Percentiles rank a stretch among this genome's conserved stretches.
phyloP scores from a whole-genome alignment of 495 filamentous ascomycete genomes.

The Amniculicola lignicola region DNA sequence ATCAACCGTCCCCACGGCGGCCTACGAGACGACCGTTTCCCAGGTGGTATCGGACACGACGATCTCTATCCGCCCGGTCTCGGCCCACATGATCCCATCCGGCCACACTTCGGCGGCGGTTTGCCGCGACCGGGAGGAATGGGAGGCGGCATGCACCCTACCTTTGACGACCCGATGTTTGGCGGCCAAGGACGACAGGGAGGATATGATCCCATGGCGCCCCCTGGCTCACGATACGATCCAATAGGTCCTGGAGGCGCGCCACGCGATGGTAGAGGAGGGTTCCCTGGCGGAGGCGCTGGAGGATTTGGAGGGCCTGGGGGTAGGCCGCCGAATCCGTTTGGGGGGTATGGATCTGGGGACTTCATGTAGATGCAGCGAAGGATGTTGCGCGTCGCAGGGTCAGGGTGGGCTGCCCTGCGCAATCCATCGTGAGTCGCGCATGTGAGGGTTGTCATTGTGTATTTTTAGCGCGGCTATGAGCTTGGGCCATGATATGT shows the following conservation, averaged over 20 bases:
- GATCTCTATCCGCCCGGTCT: constrained; percentile 87
- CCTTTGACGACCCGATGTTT: constrained; percentile 90
- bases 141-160: constrained; percentile 88
- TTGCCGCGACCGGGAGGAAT: constrained; percentile 51
- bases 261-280: constrained; percentile 52
- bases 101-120: constrained; percentile 56
- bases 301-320: constrained; percentile 39
- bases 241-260: constrained; percentile 72
- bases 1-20: constrained; percentile 63
- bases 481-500: no score
- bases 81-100: constrained; percentile 77
- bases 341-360: constrained; percentile 62
- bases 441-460: no score
- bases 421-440: no score
- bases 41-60: constrained; percentile 67
- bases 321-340: constrained; percentile 51
- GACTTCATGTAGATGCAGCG: constrained; percentile 71
- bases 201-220: constrained; percentile 53
- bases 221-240: constrained; percentile 71
- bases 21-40: constrained; percentile 41
- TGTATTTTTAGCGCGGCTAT: no score
- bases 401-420: no score
- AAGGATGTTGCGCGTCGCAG: no score
- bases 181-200: constrained; percentile 54
- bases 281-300: constrained; percentile 46